Percentiles rank a stretch among this genome's conserved stretches.
These are phyloP conservation scores for Parasitella parasitica DNA, from an alignment of 371 early-diverging fungal species.

Conservation along the genomic window DNA sequence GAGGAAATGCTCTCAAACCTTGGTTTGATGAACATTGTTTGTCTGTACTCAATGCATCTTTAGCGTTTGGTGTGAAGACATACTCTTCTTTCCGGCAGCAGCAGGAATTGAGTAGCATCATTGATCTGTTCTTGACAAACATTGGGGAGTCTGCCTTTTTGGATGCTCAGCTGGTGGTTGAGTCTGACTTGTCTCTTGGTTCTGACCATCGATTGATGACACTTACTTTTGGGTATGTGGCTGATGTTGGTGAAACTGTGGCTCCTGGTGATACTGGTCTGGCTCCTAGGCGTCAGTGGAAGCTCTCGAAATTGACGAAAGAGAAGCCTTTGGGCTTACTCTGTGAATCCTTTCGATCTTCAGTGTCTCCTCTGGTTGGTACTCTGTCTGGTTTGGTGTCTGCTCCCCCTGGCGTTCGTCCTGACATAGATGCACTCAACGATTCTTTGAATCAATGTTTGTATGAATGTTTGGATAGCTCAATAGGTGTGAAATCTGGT, in stretches of 20 bases:
- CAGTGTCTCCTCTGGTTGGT: neutral
- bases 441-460: neutral
- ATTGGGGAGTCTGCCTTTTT: neutral
- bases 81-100: neutral
- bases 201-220: slow-evolving; percentile 9
- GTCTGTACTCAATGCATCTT: neutral
- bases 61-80: slow-evolving; percentile 3
- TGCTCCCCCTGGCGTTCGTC: neutral
- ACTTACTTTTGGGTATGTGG: no score
- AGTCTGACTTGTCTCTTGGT: slow-evolving; percentile 6
- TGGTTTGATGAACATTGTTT: neutral
- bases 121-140: slow-evolving; percentile 9
- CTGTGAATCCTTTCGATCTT: neutral
- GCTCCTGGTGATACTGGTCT: no score
- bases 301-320: slow-evolving; percentile 3
- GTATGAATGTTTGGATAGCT: slow-evolving; percentile 2
- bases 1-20: neutral
- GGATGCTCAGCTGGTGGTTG: neutral
- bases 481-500: neutral
- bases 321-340: neutral
- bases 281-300: neutral
- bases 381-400: neutral
- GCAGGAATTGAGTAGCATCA: neutral
- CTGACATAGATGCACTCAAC: slow-evolving; percentile 6
- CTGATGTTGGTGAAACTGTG: no score